Base-by-base conservation (phyloP, 805 yeast genomes). In the Yamadazyma paraphyllophila region DNA sequence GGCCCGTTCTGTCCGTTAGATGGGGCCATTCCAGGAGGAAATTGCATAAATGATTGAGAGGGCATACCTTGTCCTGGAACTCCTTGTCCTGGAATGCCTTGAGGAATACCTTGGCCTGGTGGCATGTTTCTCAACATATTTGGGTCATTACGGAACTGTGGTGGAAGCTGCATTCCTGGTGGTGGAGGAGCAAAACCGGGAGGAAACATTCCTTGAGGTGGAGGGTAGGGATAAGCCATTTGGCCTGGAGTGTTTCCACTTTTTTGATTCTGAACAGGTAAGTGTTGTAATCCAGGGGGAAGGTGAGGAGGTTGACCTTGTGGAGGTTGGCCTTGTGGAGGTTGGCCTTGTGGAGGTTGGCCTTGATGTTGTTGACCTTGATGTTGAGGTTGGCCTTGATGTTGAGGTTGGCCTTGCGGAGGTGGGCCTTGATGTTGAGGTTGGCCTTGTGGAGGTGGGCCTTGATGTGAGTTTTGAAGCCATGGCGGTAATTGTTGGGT, bases 21-120 rank as follows among this genome's bases (percentile, higher is more conserved):
- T 14, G 55, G 72, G 17, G 57, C 59, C 69, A 67, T 62, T 6
- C 71, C 71, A 16, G 45, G 43, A 30, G 43, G 43, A 31, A 39
- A 30, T 13, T 31, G 35, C 43, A 39, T 39, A 27, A 41, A 48
- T 3, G 24, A 20, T 40, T 24, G 46, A 36, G 36, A 42, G 26
- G 32, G 32, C 13, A 29, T 13, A 7, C 13, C 32, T 11, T 29
- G 32, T 34, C 45, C 37, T 9, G 43, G 38, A 17, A 40, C 31
- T 8, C 24, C 24, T 29, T 42, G 24, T n/a, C 45, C 37, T 9
- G 43, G 38, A 17, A 40, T 35, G 14, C 24, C 24, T 29, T 42
- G 24, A 20, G 24, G 24, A 20, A 20, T 20, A 6, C 45, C 45
- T 15, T 42, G 52, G 9, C 20, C 41, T 36, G 36, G 39, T 26